Conservation (phyloP, 495 filamentous ascomycete species). For the Staphylotrichum longicolle region DNA sequence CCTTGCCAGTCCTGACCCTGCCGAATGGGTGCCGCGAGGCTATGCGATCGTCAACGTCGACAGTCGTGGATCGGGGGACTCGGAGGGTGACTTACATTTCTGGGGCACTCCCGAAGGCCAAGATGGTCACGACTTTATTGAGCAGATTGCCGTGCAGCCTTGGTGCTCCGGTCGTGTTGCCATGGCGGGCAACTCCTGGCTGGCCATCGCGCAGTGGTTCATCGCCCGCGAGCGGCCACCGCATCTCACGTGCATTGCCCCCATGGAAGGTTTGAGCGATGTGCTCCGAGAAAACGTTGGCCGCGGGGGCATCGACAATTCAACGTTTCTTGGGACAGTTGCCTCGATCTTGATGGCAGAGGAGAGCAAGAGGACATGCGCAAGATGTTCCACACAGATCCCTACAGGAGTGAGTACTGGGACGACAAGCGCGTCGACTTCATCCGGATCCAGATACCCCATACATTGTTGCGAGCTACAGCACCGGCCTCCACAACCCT, state of each 20-base stretch:
- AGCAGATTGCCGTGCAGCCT: not conserved
- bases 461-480: not conserved
- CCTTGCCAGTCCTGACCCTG: not conserved
- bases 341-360: not conserved
- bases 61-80: not conserved
- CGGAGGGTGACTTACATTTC: not conserved
- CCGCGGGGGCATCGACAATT: not conserved
- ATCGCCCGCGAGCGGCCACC: not conserved
- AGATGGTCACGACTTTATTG: not conserved
- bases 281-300: not conserved
- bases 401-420: not conserved
- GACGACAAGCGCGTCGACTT: constrained; percentile 4
- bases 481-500: not conserved
- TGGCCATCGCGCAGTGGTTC: constrained; percentile 2
- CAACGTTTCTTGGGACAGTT: not conserved
- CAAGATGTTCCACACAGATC: not conserved
- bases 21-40: not conserved
- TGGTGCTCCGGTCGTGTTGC: not conserved
- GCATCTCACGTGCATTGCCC: not conserved
- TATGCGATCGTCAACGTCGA: constrained; percentile 1
- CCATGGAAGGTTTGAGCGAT: not conserved
- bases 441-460: not conserved
- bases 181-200: not conserved
- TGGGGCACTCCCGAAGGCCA: not conserved
- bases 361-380: not conserved